phyloP scores from a whole-genome alignment of 805 yeast genomes.

The Jamesozyma jinghongensis region DNA sequence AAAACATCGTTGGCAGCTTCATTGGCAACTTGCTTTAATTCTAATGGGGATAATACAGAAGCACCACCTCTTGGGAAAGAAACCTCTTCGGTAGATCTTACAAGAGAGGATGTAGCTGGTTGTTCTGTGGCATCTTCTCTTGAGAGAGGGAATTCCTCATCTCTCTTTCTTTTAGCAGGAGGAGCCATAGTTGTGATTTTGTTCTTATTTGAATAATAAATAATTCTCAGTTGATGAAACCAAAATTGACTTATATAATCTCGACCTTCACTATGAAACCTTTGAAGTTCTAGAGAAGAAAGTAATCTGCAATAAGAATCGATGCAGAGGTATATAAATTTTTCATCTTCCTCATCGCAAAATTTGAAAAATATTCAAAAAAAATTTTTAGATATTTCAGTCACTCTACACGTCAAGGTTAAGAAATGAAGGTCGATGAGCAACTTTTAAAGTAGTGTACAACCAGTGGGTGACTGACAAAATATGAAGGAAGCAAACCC shows the following conservation, averaged over 20 bases:
- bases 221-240: not conserved
- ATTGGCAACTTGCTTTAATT: conserved; percentile 83
- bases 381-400: conserved; percentile 2
- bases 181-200: conserved; percentile 6
- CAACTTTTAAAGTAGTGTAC: no score
- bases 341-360: conserved; percentile 3
- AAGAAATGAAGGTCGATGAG: no score
- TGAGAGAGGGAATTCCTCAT: conserved; percentile 36
- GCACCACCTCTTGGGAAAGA: conserved; percentile 95
- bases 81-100: conserved; percentile 31
- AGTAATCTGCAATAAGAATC: no score
- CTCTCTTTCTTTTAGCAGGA: conserved; percentile 41
- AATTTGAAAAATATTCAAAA: not conserved
- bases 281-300: no score
- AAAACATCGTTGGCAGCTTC: conserved; percentile 86
- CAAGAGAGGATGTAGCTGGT: conserved; percentile 31
- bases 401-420: conserved; percentile 1
- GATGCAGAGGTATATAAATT: no score
- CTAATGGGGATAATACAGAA: conserved; percentile 76
- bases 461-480: no score
- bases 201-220: not conserved
- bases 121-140: conserved; percentile 35
- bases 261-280: no score
- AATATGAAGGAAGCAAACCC: no score
- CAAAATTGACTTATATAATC: no score